Evolutionary conservation across 805 yeast genomes (phyloP).

Genomic region (Saturnispora halmiae): DNA sequence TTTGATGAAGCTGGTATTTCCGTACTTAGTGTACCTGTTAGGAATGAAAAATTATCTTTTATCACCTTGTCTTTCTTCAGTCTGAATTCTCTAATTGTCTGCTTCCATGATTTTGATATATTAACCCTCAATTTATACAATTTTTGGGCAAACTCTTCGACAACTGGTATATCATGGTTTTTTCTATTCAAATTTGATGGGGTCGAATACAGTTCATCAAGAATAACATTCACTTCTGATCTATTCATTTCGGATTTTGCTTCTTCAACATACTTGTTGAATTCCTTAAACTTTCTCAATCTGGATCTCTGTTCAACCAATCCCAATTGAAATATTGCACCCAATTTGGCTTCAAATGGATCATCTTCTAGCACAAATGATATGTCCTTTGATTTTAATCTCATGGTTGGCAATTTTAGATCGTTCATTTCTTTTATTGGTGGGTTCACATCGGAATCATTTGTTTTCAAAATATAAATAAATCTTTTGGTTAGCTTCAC

Average conservation of each 20-base stretch:
- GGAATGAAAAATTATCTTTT: conserved; percentile 30
- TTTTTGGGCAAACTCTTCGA: conserved; percentile 14
- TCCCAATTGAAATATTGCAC: conserved; percentile 50
- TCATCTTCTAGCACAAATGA: conserved; percentile 51
- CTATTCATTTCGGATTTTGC: neutral
- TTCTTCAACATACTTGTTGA: conserved; percentile 9
- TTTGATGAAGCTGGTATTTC: conserved; percentile 29
- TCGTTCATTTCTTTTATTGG: conserved; percentile 30
- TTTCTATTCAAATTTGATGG: neutral
- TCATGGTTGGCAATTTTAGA: conserved; percentile 34
- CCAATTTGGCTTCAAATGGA: conserved; percentile 55
- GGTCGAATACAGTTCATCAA: conserved; percentile 1
- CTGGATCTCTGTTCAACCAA: conserved; percentile 47
- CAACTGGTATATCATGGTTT: neutral
- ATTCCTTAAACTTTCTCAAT: conserved; percentile 29
- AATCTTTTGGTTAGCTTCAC: conserved; percentile 60
- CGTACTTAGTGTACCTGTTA: conserved; percentile 34
- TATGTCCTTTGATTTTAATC: conserved; percentile 33
- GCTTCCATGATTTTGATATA: conserved; percentile 55
- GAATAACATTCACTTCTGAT: neutral
- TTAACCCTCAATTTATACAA: conserved; percentile 22
- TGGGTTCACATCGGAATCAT: conserved; percentile 29
- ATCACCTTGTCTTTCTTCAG: conserved; percentile 33
- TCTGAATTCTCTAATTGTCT: conserved; percentile 44
- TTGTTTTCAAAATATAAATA: conserved; percentile 37